phyloP scores from a whole-genome alignment of 2,329 filamentous ascomycete species.

The Pseudogymnoascus sp. region DNA sequence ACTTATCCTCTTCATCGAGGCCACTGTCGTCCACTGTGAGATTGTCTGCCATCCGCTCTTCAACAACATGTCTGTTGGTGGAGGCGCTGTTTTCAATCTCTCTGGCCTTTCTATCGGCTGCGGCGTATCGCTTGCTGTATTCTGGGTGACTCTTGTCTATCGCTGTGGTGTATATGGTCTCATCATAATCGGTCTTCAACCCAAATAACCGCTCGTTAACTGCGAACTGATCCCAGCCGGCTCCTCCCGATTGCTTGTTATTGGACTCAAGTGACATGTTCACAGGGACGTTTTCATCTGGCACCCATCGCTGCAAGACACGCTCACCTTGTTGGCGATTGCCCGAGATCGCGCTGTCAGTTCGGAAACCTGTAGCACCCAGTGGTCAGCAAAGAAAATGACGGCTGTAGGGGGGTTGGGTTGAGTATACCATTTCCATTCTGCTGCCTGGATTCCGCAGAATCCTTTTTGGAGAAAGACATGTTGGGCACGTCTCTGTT shows the following conservation, averaged over 20 bases:
- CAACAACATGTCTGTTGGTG: slow-evolving; percentile 74
- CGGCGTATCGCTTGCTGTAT: slow-evolving; percentile 69
- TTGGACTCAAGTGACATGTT: slow-evolving; percentile 62
- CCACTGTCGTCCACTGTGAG: slow-evolving; percentile 57
- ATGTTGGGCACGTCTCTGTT: slow-evolving; percentile 43
- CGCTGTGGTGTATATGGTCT: slow-evolving; percentile 86
- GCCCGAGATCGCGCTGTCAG: slow-evolving; percentile 81
- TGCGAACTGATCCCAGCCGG: slow-evolving; percentile 86
- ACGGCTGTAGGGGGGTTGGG: neutral
- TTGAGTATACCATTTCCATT: slow-evolving; percentile 8
- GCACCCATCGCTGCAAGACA: slow-evolving; percentile 73
- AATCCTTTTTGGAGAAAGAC: slow-evolving; percentile 54
- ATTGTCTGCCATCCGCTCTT: slow-evolving; percentile 72
- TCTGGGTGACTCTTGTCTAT: slow-evolving; percentile 79
- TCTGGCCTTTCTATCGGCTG: slow-evolving; percentile 74
- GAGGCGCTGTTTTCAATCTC: slow-evolving; percentile 77
- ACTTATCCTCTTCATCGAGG: slow-evolving; percentile 88
- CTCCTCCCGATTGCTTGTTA: slow-evolving; percentile 23
- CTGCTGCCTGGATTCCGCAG: slow-evolving; percentile 35
- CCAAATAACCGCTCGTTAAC: slow-evolving; percentile 84
- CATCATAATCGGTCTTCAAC: slow-evolving; percentile 81
- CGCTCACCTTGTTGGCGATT: slow-evolving; percentile 62
- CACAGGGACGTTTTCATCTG: slow-evolving; percentile 52
- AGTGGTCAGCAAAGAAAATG: neutral
- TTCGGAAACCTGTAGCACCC: slow-evolving; percentile 63